Evolutionary conservation across 2,329 filamentous ascomycete species (phyloP).

Genomic region (Pyrenophora teres): DNA sequence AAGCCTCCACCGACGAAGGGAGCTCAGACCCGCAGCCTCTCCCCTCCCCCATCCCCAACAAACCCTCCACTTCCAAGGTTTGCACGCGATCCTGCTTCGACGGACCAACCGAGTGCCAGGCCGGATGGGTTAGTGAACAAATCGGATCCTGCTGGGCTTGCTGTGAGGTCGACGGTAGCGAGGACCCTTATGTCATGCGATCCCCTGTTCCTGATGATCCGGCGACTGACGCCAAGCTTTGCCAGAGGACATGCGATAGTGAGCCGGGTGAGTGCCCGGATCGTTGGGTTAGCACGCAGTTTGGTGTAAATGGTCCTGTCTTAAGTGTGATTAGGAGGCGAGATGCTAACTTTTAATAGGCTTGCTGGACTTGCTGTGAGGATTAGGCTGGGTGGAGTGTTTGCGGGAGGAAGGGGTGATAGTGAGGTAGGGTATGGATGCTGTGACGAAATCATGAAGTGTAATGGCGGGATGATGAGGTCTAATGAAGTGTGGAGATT

Average conservation of each 20-base stretch:
- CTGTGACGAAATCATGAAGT: not conserved
- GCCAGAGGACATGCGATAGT: too few relatives aligned
- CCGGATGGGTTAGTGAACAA: too few relatives aligned
- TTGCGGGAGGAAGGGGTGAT: not conserved
- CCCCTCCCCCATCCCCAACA: not conserved
- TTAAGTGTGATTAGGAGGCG: not conserved
- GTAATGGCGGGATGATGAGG: not conserved
- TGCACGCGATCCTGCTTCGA: not conserved
- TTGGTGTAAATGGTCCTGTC: not conserved
- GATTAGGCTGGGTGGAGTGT: not conserved
- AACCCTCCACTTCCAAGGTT: not conserved
- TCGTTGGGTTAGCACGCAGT: not conserved
- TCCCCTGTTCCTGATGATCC: not conserved
- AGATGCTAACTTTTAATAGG: not conserved
- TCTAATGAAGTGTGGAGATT: too few relatives aligned
- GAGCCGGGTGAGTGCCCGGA: too few relatives aligned
- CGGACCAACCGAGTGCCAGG: not conserved
- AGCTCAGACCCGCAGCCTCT: too few relatives aligned
- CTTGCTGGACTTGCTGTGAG: conserved; percentile 1
- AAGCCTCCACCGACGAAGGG: too few relatives aligned
- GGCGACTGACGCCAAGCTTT: too few relatives aligned
- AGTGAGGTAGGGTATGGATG: not conserved
- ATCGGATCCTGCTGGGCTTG: too few relatives aligned
- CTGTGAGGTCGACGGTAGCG: too few relatives aligned
- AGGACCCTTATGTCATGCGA: not conserved